phyloP scores from a whole-genome alignment of 768 basidiomycete genomes.

The Dioszegia crocea region DNA sequence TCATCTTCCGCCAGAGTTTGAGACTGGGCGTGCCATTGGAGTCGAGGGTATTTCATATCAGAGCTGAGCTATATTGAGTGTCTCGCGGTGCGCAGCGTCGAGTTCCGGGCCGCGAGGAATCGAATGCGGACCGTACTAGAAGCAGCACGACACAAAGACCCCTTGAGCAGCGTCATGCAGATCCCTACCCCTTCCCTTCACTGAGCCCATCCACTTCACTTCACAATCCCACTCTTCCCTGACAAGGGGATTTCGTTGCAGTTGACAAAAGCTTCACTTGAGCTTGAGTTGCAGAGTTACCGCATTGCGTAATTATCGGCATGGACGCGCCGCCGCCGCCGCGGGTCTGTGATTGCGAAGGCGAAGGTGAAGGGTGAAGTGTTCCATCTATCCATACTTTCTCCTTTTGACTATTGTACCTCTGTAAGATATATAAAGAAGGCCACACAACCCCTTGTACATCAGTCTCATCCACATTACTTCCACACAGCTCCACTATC shows the following conservation, averaged over 20 bases:
- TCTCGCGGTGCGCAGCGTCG: no score
- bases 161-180: no score
- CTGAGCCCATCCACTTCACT: not conserved
- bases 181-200: not conserved
- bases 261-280: no score
- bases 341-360: not conserved
- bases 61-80: no score
- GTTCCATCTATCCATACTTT: not conserved
- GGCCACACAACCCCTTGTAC: not conserved
- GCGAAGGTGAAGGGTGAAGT: not conserved
- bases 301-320: not conserved
- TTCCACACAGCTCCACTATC: no score
- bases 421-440: conserved; percentile 1
- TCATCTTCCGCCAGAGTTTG: no score
- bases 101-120: no score
- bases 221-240: not conserved
- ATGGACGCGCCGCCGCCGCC: not conserved
- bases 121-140: no score
- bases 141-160: no score
- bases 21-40: no score
- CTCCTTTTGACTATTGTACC: not conserved
- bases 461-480: not conserved
- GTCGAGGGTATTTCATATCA: no score
- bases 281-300: not conserved
- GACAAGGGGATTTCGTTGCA: not conserved